Evolutionary conservation across 2,329 filamentous ascomycete genomes (phyloP).

Genomic region (Neospermospora avenae): DNA sequence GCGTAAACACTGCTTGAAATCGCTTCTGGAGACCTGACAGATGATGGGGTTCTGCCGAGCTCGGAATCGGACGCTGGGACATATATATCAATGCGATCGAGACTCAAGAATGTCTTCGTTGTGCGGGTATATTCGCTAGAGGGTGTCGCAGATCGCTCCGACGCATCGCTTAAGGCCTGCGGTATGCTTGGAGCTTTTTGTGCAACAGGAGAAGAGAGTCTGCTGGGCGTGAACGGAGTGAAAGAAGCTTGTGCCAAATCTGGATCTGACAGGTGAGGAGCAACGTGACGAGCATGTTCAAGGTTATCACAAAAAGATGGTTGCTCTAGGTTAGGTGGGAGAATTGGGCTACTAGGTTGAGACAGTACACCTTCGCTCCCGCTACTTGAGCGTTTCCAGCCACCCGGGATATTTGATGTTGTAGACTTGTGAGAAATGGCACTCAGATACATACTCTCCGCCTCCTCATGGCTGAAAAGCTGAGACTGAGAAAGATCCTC

Average conservation of each 20-base stretch:
- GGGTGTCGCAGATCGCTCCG: slow-evolving; percentile 28
- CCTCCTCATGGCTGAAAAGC: slow-evolving; percentile 74
- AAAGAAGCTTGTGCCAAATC: slow-evolving; percentile 8
- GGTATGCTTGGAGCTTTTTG: slow-evolving; percentile 17
- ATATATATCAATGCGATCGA: slow-evolving; percentile 38
- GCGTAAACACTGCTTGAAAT: slow-evolving; percentile 22
- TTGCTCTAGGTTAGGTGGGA: not conserved
- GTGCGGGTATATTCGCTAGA: slow-evolving; percentile 31
- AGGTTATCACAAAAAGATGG: slow-evolving; percentile 26
- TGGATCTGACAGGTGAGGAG: not conserved
- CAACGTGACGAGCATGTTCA: slow-evolving; percentile 24
- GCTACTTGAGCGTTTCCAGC: slow-evolving; percentile 26
- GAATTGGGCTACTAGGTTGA: slow-evolving; percentile 23
- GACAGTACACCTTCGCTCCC: slow-evolving; percentile 18
- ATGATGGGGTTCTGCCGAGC: not conserved
- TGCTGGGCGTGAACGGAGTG: slow-evolving; percentile 6
- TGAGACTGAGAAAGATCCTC: slow-evolving; percentile 62
- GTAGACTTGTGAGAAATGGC: slow-evolving; percentile 51
- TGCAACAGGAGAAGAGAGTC: slow-evolving; percentile 9
- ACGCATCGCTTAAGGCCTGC: slow-evolving; percentile 25
- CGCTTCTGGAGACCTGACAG: slow-evolving; percentile 5
- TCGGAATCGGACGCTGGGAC: slow-evolving; percentile 23
- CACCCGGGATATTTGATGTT: slow-evolving; percentile 25
- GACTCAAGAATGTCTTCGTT: slow-evolving; percentile 35
- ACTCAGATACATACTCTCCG: slow-evolving; percentile 85